Evolutionary conservation across 441 rosid genomes (phyloP).

Genomic region (Metrosideros polymorpha): DNA sequence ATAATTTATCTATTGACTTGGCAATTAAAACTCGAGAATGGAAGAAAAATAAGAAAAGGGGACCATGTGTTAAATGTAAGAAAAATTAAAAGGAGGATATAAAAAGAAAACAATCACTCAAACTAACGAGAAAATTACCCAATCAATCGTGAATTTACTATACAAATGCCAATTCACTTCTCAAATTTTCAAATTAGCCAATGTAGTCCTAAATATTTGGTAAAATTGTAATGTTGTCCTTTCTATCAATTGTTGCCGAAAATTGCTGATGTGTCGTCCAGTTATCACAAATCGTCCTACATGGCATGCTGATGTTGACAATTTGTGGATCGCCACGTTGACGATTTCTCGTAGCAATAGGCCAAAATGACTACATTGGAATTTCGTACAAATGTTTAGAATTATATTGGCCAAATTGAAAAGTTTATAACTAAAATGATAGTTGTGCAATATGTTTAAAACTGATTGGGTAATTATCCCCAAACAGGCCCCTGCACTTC

Average conservation of each 20-base stretch:
- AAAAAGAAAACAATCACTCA: background rate
- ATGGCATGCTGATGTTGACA: no score
- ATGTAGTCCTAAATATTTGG: background rate
- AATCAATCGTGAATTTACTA: rapidly evolving
- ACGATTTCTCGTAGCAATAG: background rate
- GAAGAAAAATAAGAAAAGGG: background rate
- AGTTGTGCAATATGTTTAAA: rapidly evolving
- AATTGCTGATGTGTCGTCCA: no score
- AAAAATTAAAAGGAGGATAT: background rate
- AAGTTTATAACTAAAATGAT: rapidly evolving
- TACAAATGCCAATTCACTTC: rapidly evolving
- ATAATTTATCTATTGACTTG: background rate
- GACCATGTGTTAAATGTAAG: background rate
- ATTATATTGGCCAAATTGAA: rapidly evolving
- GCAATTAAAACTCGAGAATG: background rate
- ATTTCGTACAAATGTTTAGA: background rate
- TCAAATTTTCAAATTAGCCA: rapidly evolving
- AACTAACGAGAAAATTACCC: rapidly evolving
- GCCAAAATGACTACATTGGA: rapidly evolving
- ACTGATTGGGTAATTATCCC: background rate
- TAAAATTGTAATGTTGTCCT: no score
- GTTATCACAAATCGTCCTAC: no score
- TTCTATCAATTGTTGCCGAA: rapidly evolving
- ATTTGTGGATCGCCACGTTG: no score
- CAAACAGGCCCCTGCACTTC: no score